A percentile compares a stretch with the other conserved stretches of the same genome.
Evolutionary conservation across 345 rosid species (phyloP).

Genomic region (Linum lewisii): DNA sequence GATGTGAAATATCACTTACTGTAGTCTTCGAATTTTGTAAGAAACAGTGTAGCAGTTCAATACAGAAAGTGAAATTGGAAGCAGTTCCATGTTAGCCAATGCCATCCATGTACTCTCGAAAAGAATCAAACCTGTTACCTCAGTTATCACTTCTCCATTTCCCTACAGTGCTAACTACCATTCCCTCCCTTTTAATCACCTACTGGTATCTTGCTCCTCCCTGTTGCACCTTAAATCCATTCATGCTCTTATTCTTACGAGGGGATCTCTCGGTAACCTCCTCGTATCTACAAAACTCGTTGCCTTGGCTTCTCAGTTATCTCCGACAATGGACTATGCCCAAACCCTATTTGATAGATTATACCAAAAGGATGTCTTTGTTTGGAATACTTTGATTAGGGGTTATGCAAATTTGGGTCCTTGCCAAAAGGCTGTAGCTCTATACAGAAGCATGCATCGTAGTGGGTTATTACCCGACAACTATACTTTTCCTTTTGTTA

Average conservation of each 20-base stretch:
- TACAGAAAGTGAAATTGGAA: too few species aligned
- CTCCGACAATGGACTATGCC: neutral
- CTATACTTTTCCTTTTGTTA: neutral
- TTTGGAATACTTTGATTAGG: neutral
- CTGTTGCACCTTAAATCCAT: neutral
- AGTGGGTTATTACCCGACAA: neutral
- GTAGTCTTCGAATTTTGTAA: too few species aligned
- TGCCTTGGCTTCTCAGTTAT: neutral
- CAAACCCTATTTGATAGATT: neutral
- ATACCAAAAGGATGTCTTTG: neutral
- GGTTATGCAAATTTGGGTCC: neutral
- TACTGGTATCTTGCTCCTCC: neutral
- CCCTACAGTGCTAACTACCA: neutral
- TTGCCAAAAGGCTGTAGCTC: neutral
- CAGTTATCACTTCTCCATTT: neutral
- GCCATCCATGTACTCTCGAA: too few species aligned
- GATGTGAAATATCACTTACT: too few species aligned
- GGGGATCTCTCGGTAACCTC: neutral
- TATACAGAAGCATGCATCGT: neutral
- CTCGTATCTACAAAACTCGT: neutral
- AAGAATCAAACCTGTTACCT: neutral
- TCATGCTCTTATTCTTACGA: neutral
- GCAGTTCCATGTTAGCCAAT: too few species aligned
- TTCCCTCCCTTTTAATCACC: neutral
- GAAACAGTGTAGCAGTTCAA: too few species aligned